Base-by-base conservation (phyloP, 768 basidiomycete species). In the Lactifluus echinatus region DNA sequence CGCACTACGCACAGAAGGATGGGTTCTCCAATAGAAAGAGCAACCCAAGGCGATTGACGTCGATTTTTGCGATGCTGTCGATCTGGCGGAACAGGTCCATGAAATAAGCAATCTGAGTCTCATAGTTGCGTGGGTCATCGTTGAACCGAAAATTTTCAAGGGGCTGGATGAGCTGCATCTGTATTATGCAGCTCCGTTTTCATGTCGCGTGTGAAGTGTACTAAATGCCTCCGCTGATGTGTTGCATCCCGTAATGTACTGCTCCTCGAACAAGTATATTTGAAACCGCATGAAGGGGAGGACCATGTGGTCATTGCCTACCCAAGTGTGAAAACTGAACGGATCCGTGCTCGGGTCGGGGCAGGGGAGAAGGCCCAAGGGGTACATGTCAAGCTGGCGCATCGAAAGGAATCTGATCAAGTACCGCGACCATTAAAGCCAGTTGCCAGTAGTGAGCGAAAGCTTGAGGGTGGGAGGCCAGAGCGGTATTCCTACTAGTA, bases 151-250 rank as follows among this genome's bases (percentile, higher is more conserved):
- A 43, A 31, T 62, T 57, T 11, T 62, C 48, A 49, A 65, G 53
- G 1, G 64, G 57, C 7, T 67, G 53, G 1, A 68, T 56, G 12
- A 67, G 58, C 0, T 55, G 61, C 8, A 65, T 60, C 23, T 69
- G 67, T 0, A 57, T 52, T 12, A 66, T 56, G 0, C 60, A 58
- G 1, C 61, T 67, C 6, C 63, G 39, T 26, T 67, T n/a, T 56
- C 47, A 33, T 69, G 68, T 0, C 65, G 47, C 0, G 34, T 39
- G 11, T 43, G 50, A 1, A 70, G 53, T 0, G 48, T 44, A n/a
- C 3, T 12, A 63, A 64, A 68, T 0, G 64, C 60, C 0, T 47
- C 43, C 1, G 45, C 36, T 0, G 50, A 53, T 2, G 53, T 53
- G 4, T 23, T 36, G 21, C 34, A 44, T 1, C 5, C 8, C 0